Percentiles rank a stretch among this genome's conserved stretches.
Conservation (phyloP, 192 early-diverging fungal genomes). For the Coemansia sp. region DNA sequence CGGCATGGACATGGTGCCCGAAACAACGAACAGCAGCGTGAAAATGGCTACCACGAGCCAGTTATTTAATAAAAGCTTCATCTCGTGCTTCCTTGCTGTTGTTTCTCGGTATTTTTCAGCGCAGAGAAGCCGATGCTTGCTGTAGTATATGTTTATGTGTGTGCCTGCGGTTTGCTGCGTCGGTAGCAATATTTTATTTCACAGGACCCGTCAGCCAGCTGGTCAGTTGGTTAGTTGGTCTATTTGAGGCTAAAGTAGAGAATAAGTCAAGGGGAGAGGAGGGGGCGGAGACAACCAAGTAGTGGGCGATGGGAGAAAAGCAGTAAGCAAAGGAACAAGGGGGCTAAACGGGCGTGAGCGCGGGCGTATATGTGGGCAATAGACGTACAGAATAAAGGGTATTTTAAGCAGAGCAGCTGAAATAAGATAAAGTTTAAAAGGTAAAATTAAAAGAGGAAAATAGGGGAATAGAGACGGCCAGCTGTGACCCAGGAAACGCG, state of each 20-base stretch:
- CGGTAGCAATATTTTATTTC: neutral
- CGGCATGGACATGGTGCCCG: neutral
- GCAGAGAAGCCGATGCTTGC: neutral
- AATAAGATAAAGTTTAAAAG: neutral
- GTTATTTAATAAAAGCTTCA: neutral
- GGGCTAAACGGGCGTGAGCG: neutral
- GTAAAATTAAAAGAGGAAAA: conserved; percentile 1
- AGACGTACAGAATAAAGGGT: neutral
- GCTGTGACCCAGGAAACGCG: neutral
- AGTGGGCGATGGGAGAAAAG: neutral
- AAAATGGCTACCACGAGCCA: neutral
- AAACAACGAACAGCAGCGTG: neutral
- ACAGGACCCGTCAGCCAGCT: neutral
- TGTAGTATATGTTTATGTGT: neutral
- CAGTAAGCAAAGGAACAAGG: neutral
- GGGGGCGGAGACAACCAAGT: neutral
- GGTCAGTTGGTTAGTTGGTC: neutral
- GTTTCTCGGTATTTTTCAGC: neutral
- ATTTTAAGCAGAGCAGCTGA: neutral
- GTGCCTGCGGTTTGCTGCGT: no score
- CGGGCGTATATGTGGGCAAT: neutral
- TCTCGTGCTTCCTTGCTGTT: neutral
- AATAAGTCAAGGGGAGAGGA: neutral
- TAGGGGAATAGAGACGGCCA: neutral
- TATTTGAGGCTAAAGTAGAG: neutral